Conservation (phyloP, 192 early-diverging fungal genomes). For the Umbelopsis sp. region DNA sequence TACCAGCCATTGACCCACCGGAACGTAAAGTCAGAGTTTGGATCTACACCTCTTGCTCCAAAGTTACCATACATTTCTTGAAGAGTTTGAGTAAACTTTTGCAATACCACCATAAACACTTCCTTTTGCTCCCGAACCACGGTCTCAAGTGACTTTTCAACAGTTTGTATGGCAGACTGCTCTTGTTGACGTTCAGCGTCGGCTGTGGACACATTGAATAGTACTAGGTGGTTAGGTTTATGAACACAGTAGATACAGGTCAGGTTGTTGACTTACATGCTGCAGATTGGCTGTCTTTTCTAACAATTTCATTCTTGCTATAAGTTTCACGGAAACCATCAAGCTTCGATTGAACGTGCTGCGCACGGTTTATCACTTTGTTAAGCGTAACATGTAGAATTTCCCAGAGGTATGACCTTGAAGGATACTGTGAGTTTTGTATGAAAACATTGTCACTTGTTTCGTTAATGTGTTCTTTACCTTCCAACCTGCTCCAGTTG, state of each 20-base stretch:
- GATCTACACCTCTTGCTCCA: slow-evolving; percentile 23
- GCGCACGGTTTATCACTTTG: slow-evolving; percentile 85
- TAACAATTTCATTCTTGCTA: slow-evolving; percentile 30
- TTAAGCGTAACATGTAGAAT: slow-evolving; percentile 81
- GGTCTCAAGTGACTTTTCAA: slow-evolving; percentile 66
- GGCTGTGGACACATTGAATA: slow-evolving; percentile 7
- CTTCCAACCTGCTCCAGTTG: slow-evolving; percentile 44
- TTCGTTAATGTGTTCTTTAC: slow-evolving; percentile 19
- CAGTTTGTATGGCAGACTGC: slow-evolving; percentile 45
- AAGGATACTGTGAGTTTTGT: neutral
- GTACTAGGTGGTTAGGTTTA: neutral
- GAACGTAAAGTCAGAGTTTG: slow-evolving; percentile 41
- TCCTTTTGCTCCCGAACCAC: slow-evolving; percentile 83
- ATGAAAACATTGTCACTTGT: neutral
- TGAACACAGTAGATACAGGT: neutral
- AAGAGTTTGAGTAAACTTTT: slow-evolving; percentile 62
- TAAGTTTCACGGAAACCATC: slow-evolving; percentile 33
- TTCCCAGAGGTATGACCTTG: slow-evolving; percentile 79
- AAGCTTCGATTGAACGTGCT: slow-evolving; percentile 64
- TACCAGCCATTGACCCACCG: slow-evolving; percentile 68
- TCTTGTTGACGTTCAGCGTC: slow-evolving; percentile 43
- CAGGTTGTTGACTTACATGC: slow-evolving; percentile 24
- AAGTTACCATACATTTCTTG: slow-evolving; percentile 39
- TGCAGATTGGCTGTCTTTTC: slow-evolving; percentile 24
- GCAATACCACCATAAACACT: slow-evolving; percentile 71